Percentiles rank a stretch among this genome's conserved stretches.
phyloP scores from a whole-genome alignment of 441 rosid species.

The Euphorbia corollata region DNA sequence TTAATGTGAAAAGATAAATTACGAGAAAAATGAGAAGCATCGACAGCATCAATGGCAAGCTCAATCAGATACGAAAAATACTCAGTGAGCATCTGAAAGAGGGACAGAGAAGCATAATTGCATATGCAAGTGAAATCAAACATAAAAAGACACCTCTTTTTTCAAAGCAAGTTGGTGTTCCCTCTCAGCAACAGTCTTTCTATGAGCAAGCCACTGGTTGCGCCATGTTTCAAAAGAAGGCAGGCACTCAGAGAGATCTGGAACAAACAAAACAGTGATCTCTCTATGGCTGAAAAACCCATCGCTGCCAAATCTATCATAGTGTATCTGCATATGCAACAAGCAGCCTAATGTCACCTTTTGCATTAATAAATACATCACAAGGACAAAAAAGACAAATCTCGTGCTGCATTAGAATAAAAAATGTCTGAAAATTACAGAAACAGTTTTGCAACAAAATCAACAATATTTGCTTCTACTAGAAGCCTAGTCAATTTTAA shows the following conservation, averaged over 20 bases:
- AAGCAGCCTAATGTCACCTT: slow-evolving; percentile 9
- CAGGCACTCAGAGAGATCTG: slow-evolving; percentile 81
- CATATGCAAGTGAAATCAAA: not conserved
- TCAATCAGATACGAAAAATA: too few species aligned
- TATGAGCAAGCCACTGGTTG: slow-evolving; percentile 75
- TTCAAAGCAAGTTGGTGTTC: slow-evolving; percentile 48
- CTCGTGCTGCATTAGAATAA: too few species aligned
- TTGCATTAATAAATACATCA: slow-evolving; percentile 4
- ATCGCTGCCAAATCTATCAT: slow-evolving; percentile 80
- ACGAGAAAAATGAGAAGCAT: too few species aligned
- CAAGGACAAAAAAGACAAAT: not conserved
- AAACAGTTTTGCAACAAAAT: not conserved
- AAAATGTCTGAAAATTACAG: too few species aligned
- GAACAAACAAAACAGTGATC: slow-evolving; percentile 86
- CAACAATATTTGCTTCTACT: not conserved
- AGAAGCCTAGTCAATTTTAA: not conserved
- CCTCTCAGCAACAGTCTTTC: slow-evolving; percentile 61
- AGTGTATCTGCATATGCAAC: slow-evolving; percentile 67
- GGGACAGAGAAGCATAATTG: too few species aligned
- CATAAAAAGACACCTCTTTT: slow-evolving; percentile 40
- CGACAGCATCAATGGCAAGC: too few species aligned
- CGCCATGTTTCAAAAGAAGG: slow-evolving; percentile 79
- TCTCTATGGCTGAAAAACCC: slow-evolving; percentile 87
- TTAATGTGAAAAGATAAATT: too few species aligned
- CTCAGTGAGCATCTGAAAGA: too few species aligned